These are phyloP conservation scores for Exserohilum turcica DNA, from an alignment of 2,329 filamentous ascomycete genomes.

Conservation along the genomic window DNA sequence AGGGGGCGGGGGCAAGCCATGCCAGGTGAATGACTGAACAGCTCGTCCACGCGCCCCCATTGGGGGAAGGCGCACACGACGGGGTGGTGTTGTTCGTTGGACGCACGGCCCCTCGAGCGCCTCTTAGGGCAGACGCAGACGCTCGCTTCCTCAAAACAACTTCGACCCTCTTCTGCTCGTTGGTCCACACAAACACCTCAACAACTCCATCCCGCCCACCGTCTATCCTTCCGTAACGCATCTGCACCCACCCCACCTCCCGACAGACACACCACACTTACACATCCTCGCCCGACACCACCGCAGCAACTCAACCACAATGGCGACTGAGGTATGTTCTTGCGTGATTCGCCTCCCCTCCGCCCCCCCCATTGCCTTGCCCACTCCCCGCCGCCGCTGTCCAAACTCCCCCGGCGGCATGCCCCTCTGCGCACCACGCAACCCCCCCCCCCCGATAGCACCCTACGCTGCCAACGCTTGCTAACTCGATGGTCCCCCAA, in stretches of 20 bases:
- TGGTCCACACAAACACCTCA: slow-evolving; percentile 32
- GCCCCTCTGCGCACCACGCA: slow-evolving; percentile 47
- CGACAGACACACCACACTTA: slow-evolving; percentile 20
- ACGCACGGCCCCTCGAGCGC: slow-evolving; percentile 15
- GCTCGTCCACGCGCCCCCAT: slow-evolving; percentile 16
- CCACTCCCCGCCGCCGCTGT: slow-evolving; percentile 42
- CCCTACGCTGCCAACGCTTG: slow-evolving; percentile 28
- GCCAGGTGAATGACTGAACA: slow-evolving; percentile 18
- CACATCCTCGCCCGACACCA: slow-evolving; percentile 16
- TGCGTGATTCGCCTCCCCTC: slow-evolving; percentile 37
- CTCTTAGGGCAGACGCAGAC: slow-evolving; percentile 33
- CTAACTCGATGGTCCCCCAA: slow-evolving; percentile 36
- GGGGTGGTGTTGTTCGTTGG: slow-evolving; percentile 28
- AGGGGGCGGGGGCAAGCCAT: slow-evolving; percentile 19
- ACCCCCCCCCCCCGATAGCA: slow-evolving; percentile 27
- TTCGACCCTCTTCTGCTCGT: slow-evolving; percentile 28
- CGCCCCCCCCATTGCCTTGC: not conserved
- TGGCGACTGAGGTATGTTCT: slow-evolving; percentile 67
- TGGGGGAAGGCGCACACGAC: slow-evolving; percentile 30
- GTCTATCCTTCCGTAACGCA: slow-evolving; percentile 32
- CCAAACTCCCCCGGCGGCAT: slow-evolving; percentile 39
- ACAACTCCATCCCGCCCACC: slow-evolving; percentile 24
- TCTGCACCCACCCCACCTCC: slow-evolving; percentile 26
- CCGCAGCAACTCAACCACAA: slow-evolving; percentile 47
- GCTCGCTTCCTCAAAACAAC: slow-evolving; percentile 41